These are phyloP conservation scores for Oryza rufipogon DNA, from an alignment of 176 grass and related monocot genomes.

Conservation along the genomic window DNA sequence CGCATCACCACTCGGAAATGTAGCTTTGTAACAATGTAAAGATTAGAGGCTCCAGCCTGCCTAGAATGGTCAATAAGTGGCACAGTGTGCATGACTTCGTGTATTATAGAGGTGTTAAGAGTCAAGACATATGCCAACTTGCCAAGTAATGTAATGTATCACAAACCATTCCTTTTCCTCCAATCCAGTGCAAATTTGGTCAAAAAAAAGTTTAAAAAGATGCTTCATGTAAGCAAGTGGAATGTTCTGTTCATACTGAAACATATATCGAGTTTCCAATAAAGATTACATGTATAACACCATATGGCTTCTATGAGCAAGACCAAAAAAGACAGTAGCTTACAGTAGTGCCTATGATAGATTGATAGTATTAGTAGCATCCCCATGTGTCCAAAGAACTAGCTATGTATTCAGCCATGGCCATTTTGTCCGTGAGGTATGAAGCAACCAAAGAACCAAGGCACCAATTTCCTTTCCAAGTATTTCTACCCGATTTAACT, in stretches of 20 bases:
- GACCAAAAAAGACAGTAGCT: not conserved
- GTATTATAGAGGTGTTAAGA: slow-evolving; percentile 11
- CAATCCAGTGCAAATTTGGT: slow-evolving; percentile 29
- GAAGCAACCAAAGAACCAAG: slow-evolving; percentile 23
- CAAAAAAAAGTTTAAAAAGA: not conserved
- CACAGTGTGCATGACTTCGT: slow-evolving; percentile 6
- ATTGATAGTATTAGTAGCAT: not conserved
- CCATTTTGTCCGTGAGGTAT: slow-evolving; percentile 15
- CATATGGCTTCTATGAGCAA: not conserved
- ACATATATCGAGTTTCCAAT: slow-evolving; percentile 5
- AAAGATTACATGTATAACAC: not conserved
- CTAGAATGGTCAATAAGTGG: slow-evolving; percentile 35
- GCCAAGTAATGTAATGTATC: not conserved
- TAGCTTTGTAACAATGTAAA: slow-evolving; percentile 51
- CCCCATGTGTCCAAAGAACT: slow-evolving; percentile 15
- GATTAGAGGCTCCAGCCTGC: not conserved
- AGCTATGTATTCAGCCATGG: slow-evolving; percentile 23
- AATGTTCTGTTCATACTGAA: slow-evolving; percentile 24
- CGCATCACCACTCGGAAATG: slow-evolving; percentile 60
- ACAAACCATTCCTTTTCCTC: slow-evolving; percentile 20
- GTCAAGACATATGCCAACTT: not conserved
- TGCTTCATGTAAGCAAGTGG: not conserved
- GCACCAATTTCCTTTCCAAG: slow-evolving; percentile 23
- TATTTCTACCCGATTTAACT: not conserved
- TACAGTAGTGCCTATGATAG: slow-evolving; percentile 5